Conservation (phyloP, 495 filamentous ascomycete genomes). For the Lophiostoma macrostomum region DNA sequence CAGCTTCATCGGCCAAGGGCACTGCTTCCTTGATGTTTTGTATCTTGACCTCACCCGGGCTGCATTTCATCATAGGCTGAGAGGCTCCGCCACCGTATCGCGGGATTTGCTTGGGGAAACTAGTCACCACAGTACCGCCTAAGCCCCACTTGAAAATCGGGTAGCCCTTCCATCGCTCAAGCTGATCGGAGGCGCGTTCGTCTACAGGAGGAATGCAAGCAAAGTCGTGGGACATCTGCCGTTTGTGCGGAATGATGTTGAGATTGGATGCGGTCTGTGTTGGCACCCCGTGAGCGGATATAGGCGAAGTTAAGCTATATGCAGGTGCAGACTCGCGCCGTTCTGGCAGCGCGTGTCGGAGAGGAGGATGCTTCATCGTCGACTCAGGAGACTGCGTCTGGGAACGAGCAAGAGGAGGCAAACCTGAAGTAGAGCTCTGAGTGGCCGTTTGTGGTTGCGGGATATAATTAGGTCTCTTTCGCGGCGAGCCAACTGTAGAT, state of each 20-base stretch:
- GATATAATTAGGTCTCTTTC: slow-evolving; percentile 40
- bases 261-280: slow-evolving; percentile 43
- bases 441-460: slow-evolving; percentile 39
- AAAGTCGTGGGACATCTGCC: slow-evolving; percentile 40
- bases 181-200: slow-evolving; percentile 71
- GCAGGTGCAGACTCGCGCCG: slow-evolving; percentile 74
- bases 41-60: slow-evolving; percentile 78
- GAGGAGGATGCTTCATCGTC: slow-evolving; percentile 51
- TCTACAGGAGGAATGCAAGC: slow-evolving; percentile 62
- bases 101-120: slow-evolving; percentile 84
- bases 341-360: slow-evolving; percentile 46
- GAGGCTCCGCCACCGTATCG: slow-evolving; percentile 73
- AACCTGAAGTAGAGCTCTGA: slow-evolving; percentile 33
- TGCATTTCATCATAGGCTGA: slow-evolving; percentile 75
- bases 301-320: slow-evolving; percentile 54
- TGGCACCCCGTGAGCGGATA: slow-evolving; percentile 19
- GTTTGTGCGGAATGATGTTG: slow-evolving; percentile 45
- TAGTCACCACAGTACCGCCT: slow-evolving; percentile 76
- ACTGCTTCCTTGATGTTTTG: slow-evolving; percentile 65
- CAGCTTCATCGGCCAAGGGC: slow-evolving; percentile 64
- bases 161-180: slow-evolving; percentile 84
- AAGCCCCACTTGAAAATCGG: slow-evolving; percentile 87
- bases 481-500: slow-evolving; percentile 52
- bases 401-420: slow-evolving; percentile 64
- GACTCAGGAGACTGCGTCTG: slow-evolving; percentile 80